Evolutionary conservation across 805 yeast genomes (phyloP).

Genomic region (Candida maesae): DNA sequence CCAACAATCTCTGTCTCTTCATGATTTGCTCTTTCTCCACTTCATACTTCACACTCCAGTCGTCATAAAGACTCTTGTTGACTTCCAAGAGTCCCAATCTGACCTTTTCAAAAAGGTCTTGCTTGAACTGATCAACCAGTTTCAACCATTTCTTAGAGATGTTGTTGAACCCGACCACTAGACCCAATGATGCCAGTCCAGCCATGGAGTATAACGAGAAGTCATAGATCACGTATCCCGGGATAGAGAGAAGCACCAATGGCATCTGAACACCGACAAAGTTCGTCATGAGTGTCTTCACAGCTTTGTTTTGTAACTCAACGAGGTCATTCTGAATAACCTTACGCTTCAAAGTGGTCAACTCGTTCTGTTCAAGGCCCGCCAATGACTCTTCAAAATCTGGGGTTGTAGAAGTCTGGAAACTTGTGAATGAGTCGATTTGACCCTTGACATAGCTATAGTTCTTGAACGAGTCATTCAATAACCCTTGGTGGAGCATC

Average conservation of each 20-base stretch:
- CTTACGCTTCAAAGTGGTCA: slow-evolving; percentile 18
- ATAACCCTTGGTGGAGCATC: slow-evolving; percentile 25
- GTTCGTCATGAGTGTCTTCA: slow-evolving; percentile 25
- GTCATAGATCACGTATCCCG: slow-evolving; percentile 28
- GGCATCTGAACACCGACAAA: slow-evolving; percentile 33
- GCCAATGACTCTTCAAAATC: slow-evolving; percentile 8
- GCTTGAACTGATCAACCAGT: slow-evolving; percentile 23
- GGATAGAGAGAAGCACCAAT: slow-evolving; percentile 22
- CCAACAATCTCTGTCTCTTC: slow-evolving; percentile 14
- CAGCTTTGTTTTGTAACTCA: slow-evolving; percentile 24
- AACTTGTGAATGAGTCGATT: slow-evolving; percentile 26
- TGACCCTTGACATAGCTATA: slow-evolving; percentile 32
- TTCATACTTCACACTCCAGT: slow-evolving; percentile 23
- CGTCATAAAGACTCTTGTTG: slow-evolving; percentile 16
- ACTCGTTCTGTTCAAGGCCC: slow-evolving; percentile 14
- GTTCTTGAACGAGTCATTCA: slow-evolving; percentile 26
- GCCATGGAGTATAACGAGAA: slow-evolving; percentile 31
- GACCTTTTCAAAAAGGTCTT: slow-evolving; percentile 22
- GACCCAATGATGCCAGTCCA: slow-evolving; percentile 30
- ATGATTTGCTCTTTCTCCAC: slow-evolving; percentile 15
- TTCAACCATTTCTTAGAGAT: slow-evolving; percentile 29
- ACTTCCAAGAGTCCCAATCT: slow-evolving; percentile 22
- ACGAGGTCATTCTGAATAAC: slow-evolving; percentile 22
- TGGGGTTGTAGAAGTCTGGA: slow-evolving; percentile 7
- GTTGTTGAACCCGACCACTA: slow-evolving; percentile 30